Percentiles rank a stretch among this genome's conserved stretches.
phyloP scores from a whole-genome alignment of 805 yeast species.

The Wickerhamiella azyma region DNA sequence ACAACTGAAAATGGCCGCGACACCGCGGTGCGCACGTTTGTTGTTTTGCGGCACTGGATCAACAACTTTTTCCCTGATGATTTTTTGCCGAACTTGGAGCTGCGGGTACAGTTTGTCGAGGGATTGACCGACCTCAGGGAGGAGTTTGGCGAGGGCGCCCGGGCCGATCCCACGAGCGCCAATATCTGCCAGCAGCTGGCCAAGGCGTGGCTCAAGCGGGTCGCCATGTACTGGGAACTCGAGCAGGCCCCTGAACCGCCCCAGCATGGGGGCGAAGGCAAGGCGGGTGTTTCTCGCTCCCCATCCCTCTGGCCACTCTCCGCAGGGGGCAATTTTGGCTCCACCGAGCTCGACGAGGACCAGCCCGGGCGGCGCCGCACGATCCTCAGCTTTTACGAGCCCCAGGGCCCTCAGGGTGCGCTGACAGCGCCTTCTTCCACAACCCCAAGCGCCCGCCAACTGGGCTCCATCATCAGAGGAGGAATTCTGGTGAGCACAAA shows the following conservation, averaged over 20 bases:
- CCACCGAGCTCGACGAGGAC: conserved; percentile 1
- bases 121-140: conserved; percentile 27
- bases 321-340: conserved; percentile 25
- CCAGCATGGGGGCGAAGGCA: no score
- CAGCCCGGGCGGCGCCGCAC: conserved; percentile 13
- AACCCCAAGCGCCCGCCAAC: conserved; percentile 6
- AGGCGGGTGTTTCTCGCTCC: no score
- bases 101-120: conserved; percentile 32
- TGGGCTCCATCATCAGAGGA: conserved; percentile 20
- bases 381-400: conserved; percentile 13
- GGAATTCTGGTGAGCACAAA: conserved; percentile 19
- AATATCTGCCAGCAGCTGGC: conserved; percentile 35
- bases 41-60: conserved; percentile 78
- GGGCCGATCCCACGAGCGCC: conserved; percentile 17
- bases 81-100: conserved; percentile 41
- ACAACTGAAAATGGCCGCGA: conserved; percentile 42
- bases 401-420: conserved; percentile 6
- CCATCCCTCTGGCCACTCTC: conserved; percentile 16
- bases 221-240: conserved; percentile 26
- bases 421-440: not conserved
- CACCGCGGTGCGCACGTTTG: conserved; percentile 69
- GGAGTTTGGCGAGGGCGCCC: conserved; percentile 16
- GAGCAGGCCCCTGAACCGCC: conserved; percentile 4
- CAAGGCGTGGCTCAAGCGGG: conserved; percentile 34
- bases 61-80: conserved; percentile 79